Evolutionary conservation across 257 asterid genomes (phyloP), one percentile per base, ranked within the genome.

Genomic region (Capsicum rhomboideum): DNA sequence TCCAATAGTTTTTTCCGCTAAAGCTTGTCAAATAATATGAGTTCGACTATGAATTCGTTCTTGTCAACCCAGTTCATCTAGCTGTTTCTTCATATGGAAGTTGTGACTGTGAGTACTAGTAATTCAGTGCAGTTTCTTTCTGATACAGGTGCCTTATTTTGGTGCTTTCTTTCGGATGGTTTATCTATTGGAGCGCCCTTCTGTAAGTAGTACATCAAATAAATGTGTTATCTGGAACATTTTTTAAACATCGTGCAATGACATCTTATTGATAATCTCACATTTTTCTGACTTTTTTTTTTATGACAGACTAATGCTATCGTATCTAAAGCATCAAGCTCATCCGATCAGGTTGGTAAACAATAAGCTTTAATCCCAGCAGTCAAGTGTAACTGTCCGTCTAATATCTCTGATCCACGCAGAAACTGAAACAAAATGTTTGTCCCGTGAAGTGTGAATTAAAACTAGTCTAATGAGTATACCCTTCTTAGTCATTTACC

Each of bases 151-250:
- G 31, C 94, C 99, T 4, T 96, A 96, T 85, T 69, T 96, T 20
- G 89, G 97, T 87, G 97, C 98, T 79, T 91, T 95, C 3, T 92
- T 95, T 69, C 97, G 99, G 86, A 94, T 95, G 56, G 78, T 95
- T 84, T 92, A 90, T 54, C 74, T 95, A 80, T 97, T 95, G 17
- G 99, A 92, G 97, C 66, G 67, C 46, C 67, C 83, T 31, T 79
- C 54, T 40, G 68, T 52, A 1, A 79, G 66, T 91, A 53, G 20
- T 85, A 28, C 40, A 17, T 28, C n/a, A 20, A 14, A 66, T n/a
- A 34, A 37, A 3, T 84, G 29, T 54, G 81, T 23, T 85, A 83
- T 80, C 53, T n/a, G 14, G 31, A 20, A 34, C 52, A 56, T 21
- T 4, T 21, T 4, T 66, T 40, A 46, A 20, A 61, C 28, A 53